Base-by-base conservation (phyloP, 164 flowering plant species). In the Protea cynaroides region DNA sequence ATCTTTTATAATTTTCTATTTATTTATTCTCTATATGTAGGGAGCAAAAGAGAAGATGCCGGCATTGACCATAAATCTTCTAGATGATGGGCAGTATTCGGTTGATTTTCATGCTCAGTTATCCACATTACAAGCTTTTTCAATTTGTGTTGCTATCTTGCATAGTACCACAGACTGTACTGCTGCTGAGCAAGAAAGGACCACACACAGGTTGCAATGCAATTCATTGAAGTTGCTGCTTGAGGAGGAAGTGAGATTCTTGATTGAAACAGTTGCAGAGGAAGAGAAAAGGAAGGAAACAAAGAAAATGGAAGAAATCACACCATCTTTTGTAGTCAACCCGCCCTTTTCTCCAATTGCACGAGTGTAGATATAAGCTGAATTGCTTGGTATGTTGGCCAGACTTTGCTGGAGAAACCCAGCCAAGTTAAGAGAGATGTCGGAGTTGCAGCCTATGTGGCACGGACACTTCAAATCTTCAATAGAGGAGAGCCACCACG, bases 291-390 rank as follows among this genome's bases (percentile, higher is more conserved):
- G 62, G 67, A 83, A 84, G 69, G 58, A 56, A 15, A 47, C 75
- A 5, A 78, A 76, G 72, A 76, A 21, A 60, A 61, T 24, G 59
- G 79, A 78, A 71, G 87, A 69, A 49, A 74, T 66, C 53, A 73
- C 77, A 43, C 71, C 83, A 43, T 73, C 80, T 58, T 84, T 82
- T 59, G 37, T 82, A 21, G 64, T 80, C 62, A 82, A 84, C 69
- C 96, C 96, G 56, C 96, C 95, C 4, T 83, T 90, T 69, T 90
- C 96, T 63, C 95, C 95, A 3, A 84, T 86, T 38, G 76, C 87
- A 0, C 72, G 93, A 67, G 94, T 83, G n/a, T 89, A 85, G 67
- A 65, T 38, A 49, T 23, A 58, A 50, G 34, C 44, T 7, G 44
- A 12, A 22, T 37, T 21, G 23, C 56, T 34, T 23, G 12, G 25